Evolutionary conservation across 2,329 filamentous ascomycete genomes (phyloP).

Genomic region (Aspergillus fischeri): DNA sequence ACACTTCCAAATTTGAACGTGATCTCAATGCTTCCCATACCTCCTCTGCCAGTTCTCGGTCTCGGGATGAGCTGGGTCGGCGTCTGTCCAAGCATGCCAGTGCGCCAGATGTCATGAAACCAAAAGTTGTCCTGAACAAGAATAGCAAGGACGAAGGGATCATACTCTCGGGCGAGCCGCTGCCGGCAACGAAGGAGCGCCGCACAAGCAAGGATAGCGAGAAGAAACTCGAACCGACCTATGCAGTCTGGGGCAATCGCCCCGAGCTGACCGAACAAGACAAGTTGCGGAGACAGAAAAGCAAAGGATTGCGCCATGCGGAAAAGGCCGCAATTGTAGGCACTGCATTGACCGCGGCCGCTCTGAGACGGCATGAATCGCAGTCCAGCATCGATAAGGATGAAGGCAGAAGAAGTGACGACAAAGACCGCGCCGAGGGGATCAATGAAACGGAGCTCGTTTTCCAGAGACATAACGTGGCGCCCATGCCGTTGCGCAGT

Average conservation of each 20-base stretch:
- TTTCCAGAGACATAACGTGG: constrained; percentile 56
- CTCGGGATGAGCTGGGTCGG: constrained; percentile 52
- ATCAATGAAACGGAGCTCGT: constrained; percentile 53
- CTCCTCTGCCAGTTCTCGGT: constrained; percentile 52
- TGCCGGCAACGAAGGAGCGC: constrained; percentile 50
- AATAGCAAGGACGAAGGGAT: constrained; percentile 57
- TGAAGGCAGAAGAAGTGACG: constrained; percentile 34
- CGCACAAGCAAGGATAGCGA: constrained; percentile 50
- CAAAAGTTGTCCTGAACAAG: constrained; percentile 57
- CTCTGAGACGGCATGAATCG: constrained; percentile 63
- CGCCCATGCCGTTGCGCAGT: constrained; percentile 85
- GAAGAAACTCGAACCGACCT: constrained; percentile 42
- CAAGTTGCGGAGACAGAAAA: constrained; percentile 50
- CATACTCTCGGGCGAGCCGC: constrained; percentile 51
- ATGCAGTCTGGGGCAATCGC: constrained; percentile 43
- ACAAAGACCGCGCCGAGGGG: constrained; percentile 37
- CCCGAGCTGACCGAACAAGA: constrained; percentile 50
- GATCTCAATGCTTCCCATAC: constrained; percentile 58
- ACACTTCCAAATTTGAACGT: constrained; percentile 64
- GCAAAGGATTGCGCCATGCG: constrained; percentile 52
- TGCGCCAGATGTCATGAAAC: constrained; percentile 58
- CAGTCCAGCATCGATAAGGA: constrained; percentile 51
- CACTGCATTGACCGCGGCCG: constrained; percentile 58
- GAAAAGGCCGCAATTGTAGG: constrained; percentile 54
- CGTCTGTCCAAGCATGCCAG: constrained; percentile 59